These are phyloP conservation scores for Vanilla planifolia DNA, from an alignment of 106 monocot species.

Conservation along the genomic window DNA sequence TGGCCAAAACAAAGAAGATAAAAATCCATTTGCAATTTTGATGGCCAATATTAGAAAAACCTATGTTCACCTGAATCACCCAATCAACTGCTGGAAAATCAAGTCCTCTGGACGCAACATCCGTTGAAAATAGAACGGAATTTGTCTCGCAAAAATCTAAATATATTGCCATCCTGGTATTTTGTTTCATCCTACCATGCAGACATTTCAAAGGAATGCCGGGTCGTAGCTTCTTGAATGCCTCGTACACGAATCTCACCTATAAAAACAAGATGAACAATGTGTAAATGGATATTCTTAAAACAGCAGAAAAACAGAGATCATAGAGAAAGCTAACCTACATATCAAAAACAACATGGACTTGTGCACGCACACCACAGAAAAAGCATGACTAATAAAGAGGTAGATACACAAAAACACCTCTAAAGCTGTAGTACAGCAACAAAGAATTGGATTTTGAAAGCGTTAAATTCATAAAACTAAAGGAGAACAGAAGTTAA, in stretches of 20 bases:
- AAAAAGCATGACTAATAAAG: too few species aligned
- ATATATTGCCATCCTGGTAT: conserved; percentile 67
- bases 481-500: too few species aligned
- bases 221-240: conserved; percentile 87
- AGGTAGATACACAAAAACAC: too few species aligned
- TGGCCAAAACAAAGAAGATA: background rate
- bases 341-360: too few species aligned
- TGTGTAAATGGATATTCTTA: too few species aligned
- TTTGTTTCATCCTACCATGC: conserved; percentile 87
- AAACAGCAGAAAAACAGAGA: too few species aligned
- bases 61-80: conserved; percentile 79
- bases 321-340: too few species aligned
- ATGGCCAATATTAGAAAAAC: background rate
- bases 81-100: conserved; percentile 91
- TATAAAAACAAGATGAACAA: too few species aligned
- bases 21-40: background rate
- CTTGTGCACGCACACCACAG: too few species aligned
- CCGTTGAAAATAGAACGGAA: conserved; percentile 87
- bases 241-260: conserved; percentile 93
- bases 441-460: too few species aligned
- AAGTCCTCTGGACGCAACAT: conserved; percentile 85
- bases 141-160: conserved; percentile 62
- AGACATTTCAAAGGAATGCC: conserved; percentile 87
- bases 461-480: too few species aligned
- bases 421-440: too few species aligned